Evolutionary conservation across 169 alveolate species (phyloP).

Genomic region (Fabrea salina): DNA sequence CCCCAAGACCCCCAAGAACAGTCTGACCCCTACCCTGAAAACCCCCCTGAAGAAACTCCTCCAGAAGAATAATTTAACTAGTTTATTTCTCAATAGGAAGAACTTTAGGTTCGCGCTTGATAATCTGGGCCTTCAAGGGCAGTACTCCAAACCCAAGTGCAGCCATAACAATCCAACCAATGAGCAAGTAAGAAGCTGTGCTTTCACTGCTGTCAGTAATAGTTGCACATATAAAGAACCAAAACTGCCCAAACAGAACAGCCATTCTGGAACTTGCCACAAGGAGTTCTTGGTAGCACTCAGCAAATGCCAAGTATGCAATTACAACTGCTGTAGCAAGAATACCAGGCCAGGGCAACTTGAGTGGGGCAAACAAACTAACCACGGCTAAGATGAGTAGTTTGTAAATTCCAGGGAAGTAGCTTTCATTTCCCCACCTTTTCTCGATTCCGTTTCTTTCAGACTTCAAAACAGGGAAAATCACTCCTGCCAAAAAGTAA

Average conservation of each 20-base stretch:
- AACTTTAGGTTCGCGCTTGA: background rate
- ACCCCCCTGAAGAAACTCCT: constrained; percentile 42
- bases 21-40: constrained; percentile 63
- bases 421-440: constrained; percentile 26
- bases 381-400: background rate
- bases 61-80: constrained; percentile 48
- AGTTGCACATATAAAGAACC: constrained; percentile 13
- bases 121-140: background rate
- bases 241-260: background rate
- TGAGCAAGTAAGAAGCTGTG: background rate
- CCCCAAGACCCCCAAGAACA: constrained; percentile 70
- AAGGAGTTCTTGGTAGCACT: background rate
- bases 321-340: background rate
- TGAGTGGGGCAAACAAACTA: background rate
- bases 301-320: background rate
- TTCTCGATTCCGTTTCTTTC: constrained; percentile 26
- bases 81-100: constrained; percentile 20
- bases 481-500: background rate
- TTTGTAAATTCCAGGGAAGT: constrained; percentile 1
- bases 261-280: constrained; percentile 7
- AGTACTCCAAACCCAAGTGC: background rate
- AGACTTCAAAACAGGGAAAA: background rate
- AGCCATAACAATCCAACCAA: constrained; percentile 5
- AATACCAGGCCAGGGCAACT: background rate
- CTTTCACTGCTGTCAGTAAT: background rate